Conservation (phyloP, 2,329 filamentous ascomycete species). For the Sarocladium kiliense region DNA sequence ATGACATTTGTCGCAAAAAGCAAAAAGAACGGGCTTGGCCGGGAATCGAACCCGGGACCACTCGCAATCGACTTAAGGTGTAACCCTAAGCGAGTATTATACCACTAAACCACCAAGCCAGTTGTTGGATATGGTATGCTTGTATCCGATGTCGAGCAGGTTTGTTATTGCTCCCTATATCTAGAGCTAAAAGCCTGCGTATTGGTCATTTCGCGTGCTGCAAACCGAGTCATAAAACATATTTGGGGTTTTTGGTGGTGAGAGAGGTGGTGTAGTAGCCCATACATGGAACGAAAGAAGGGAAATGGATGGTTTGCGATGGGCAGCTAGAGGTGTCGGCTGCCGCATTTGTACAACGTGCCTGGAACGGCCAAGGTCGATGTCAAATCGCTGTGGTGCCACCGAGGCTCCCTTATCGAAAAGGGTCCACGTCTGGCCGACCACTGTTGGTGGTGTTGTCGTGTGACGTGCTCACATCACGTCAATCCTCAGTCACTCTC, state of each 20-base stretch:
- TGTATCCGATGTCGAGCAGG: slow-evolving; percentile 1
- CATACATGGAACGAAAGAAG: no score
- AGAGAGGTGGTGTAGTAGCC: no score
- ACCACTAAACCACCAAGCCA: slow-evolving; percentile 58
- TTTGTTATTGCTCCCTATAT: not conserved
- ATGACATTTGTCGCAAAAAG: slow-evolving; percentile 7
- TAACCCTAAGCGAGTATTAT: slow-evolving; percentile 66
- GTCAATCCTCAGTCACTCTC: not conserved
- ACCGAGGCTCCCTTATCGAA: no score
- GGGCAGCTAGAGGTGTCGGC: not conserved
- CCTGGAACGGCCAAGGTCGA: no score
- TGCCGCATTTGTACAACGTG: not conserved
- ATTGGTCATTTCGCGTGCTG: not conserved
- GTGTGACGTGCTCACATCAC: not conserved
- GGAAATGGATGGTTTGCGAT: not conserved
- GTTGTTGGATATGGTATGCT: slow-evolving; percentile 4
- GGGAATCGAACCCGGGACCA: slow-evolving; percentile 43
- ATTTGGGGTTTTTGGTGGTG: no score
- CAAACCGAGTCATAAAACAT: no score
- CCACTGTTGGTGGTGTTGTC: not conserved
- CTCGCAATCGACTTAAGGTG: slow-evolving; percentile 33
- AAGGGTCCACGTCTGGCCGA: not conserved
- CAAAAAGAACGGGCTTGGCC: slow-evolving; percentile 34
- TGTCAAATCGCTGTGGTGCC: no score
- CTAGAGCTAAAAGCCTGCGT: no score